Percentiles rank a stretch among this genome's conserved stretches.
Conservation (phyloP, 2,329 filamentous ascomycete genomes). For the Magnaporthales sp. region DNA sequence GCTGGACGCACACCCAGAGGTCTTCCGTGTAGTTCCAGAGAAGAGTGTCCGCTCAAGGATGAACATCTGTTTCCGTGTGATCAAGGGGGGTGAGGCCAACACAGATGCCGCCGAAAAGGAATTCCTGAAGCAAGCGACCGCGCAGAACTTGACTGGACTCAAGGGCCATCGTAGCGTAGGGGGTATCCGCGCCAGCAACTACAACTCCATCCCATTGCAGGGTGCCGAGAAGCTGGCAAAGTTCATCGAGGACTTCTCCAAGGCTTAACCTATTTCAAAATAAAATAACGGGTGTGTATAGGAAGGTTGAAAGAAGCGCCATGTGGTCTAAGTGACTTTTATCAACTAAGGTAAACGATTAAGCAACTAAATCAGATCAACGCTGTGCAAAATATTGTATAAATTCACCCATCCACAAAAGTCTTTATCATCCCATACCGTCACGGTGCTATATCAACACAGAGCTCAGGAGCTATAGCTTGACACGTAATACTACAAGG, state of each 20-base stretch:
- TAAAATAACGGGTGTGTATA: neutral
- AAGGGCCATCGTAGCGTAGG: conserved; percentile 86
- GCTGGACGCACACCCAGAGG: conserved; percentile 62
- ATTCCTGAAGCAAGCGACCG: conserved; percentile 67
- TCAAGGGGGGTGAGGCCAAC: conserved; percentile 36
- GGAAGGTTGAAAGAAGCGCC: neutral
- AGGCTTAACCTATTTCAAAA: neutral
- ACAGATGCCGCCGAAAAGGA: conserved; percentile 65
- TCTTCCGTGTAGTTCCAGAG: conserved; percentile 72
- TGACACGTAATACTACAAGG: conserved; percentile 28
- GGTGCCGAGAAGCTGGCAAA: conserved; percentile 59
- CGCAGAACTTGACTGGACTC: conserved; percentile 63
- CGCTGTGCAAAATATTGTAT: neutral
- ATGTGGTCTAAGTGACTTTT: neutral
- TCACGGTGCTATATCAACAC: neutral
- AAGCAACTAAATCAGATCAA: neutral
- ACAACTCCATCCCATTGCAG: conserved; percentile 70
- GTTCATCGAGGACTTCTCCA: conserved; percentile 50
- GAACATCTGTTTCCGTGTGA: conserved; percentile 89
- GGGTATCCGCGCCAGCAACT: conserved; percentile 80
- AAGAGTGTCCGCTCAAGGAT: conserved; percentile 73
- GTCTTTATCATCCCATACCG: neutral
- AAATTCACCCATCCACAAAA: neutral
- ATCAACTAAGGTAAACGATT: neutral
- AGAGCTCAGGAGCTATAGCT: conserved; percentile 23